Evolutionary conservation across 345 rosid genomes (phyloP), one percentile per base, ranked within the genome.

Genomic region (Melaleuca quinquenervia): DNA sequence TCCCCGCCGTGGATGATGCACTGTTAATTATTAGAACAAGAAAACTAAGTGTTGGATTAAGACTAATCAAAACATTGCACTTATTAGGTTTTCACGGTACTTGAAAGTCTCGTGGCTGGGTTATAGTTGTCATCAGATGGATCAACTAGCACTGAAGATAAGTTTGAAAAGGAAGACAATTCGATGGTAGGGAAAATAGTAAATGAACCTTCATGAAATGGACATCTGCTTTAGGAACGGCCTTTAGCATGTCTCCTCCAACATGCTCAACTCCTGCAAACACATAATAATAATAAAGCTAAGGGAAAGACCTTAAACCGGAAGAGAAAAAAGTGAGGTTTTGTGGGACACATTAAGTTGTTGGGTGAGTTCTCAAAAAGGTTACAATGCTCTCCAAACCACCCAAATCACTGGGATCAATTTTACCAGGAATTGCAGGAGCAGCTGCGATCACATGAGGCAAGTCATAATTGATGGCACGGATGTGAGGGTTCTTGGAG

Each of bases 161-260:
- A 62, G 27, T 62, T 62, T 62, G 2, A 62, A 27, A 15, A 62
- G 27, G 12, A 16, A 27, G 11, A 3, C 27, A 5, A 27, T 62
- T 62, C 75, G 10, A 29, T 62, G 75, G 14, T 62, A 62, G 11
- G 44, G 3, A 7, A 62, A 14, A 29, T 29, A 27, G 27, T 27
- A 6, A 50, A 55, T 75, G 21, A 18, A 88, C 84, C 89, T 88
- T 86, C 88, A 93, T 87, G 84, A 93, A 87, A 75, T 91, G 90
- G 36, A 90, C 90, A 82, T 93, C 90, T 52, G 89, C 93, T 54
- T 58, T 82, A 20, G 94, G 94, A 82, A 92, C 85, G 76, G 82
- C 36, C 13, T 49, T 52, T 83, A 88, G 88, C 89, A 91, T 90
- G 84, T 92, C 91, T 80, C 91, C 91, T 52, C 89, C 87, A 2